Base-by-base conservation (phyloP, 1,284 basidiomycete genomes). In the Microstroma glucosiphilum region DNA sequence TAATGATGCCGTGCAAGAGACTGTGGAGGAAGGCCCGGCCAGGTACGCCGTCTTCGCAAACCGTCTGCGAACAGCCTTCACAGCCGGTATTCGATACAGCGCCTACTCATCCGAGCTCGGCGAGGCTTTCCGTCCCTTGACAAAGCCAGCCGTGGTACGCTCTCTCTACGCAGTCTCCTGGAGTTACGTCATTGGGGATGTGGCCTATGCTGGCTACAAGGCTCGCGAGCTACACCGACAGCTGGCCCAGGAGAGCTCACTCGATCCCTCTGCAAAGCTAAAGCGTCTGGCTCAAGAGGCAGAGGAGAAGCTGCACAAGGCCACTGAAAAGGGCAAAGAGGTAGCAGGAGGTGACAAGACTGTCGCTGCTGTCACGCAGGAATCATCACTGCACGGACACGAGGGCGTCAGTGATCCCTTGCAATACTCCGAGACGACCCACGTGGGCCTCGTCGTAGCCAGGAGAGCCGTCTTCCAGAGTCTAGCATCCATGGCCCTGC, bases 121-220 rank as follows among this genome's bases (percentile, higher is more conserved):
- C 62, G 92, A 96, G 81, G 90, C 91, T 0, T 92, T 96, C 81
- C 84, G 92, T 37, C 92, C 92, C 1, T 85, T 94, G 43, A 89
- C 93, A 2, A 85, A 85, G 17, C 89, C 91, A 0, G 84, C 82
- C 69, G 71, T 90, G 13, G 91, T 92, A n/a, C 85, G 84, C 1
- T 87, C 87, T 40, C 89, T 90, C 3, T 94, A 94, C 79, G 90
- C 88, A 25, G 81, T 92, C 62, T 91, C 89, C 0, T 94, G 91
- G 91, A 79, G 89, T 41, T 80, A 84, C 71, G 76, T 83, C 40
- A 77, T 77, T 71, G 90, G 89, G 57, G 92, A 94, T 75, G 91
- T 94, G 46, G 83, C 85, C n/a, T 94, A 91, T 80, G 91, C 93
- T 76, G 87, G 90, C 2, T 96, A 91, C 82, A 92, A 70, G 26